A percentile compares a stretch with the other conserved stretches of the same genome.
These are phyloP conservation scores for Leucocoprinus leucothites DNA, from an alignment of 768 basidiomycete genomes.

Conservation along the genomic window DNA sequence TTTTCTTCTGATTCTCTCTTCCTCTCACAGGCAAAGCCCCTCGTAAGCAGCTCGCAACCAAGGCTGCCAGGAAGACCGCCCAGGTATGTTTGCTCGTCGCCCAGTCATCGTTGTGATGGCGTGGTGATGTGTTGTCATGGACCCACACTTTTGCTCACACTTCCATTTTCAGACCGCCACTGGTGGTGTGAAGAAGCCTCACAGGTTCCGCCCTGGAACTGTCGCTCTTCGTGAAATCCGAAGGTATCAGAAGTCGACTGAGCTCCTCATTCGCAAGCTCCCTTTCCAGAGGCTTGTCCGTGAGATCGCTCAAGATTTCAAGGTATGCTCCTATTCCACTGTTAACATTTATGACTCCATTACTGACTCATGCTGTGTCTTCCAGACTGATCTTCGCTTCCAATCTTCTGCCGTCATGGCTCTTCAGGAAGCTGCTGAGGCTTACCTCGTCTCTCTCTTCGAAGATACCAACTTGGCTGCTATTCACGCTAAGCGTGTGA, in stretches of 20 bases:
- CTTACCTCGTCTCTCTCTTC: constrained; percentile 82
- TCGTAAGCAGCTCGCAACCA: constrained; percentile 93
- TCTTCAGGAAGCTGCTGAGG: constrained; percentile 90
- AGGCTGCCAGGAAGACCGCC: constrained; percentile 90
- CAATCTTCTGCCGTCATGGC: constrained; percentile 95
- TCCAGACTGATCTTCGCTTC: constrained; percentile 87
- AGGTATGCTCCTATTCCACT: constrained; percentile 43
- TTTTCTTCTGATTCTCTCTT: constrained; percentile 15
- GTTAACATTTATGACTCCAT: constrained; percentile 1
- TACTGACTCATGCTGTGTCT: constrained; percentile 9
- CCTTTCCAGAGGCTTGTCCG: constrained; percentile 98
- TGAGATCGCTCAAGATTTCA: constrained; percentile 97
- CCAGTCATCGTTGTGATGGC: constrained; percentile 20
- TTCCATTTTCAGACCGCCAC: constrained; percentile 56
- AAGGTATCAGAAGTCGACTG: constrained; percentile 98
- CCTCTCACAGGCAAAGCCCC: constrained; percentile 69
- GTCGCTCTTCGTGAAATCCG: constrained; percentile 99
- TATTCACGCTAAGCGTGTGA: constrained; percentile 77
- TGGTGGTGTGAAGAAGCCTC: constrained; percentile 99
- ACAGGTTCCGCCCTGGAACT: constrained; percentile 95
- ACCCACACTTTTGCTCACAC: constrained; percentile 7
- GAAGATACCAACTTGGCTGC: constrained; percentile 91
- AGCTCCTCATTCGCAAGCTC: constrained; percentile 98
- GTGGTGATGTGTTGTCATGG: constrained; percentile 15
- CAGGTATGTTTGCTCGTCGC: constrained; percentile 41